Evolutionary conservation across 2,329 filamentous ascomycete species (phyloP).

Genomic region (Microsporum ferrugineum): DNA sequence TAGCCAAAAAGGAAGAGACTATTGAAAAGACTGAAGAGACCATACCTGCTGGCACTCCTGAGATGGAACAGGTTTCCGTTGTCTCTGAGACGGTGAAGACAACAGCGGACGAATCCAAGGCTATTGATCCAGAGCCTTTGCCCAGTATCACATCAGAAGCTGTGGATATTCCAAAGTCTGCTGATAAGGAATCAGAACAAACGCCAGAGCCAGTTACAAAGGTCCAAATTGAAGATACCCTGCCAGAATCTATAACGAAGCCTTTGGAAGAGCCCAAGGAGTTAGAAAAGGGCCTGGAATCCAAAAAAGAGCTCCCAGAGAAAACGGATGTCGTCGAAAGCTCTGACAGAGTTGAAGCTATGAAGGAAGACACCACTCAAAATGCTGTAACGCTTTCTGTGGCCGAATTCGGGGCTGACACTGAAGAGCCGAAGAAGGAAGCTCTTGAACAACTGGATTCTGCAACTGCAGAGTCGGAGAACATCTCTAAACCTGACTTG

Average conservation of each 20-base stretch:
- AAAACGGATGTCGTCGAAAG: not conserved
- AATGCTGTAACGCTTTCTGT: not conserved
- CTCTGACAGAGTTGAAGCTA: not conserved
- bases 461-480: not conserved
- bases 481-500: not conserved
- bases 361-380: not conserved
- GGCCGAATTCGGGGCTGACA: not conserved
- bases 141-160: not conserved
- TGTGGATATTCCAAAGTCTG: not conserved
- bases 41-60: not conserved
- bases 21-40: not conserved
- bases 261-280: not conserved
- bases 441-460: not conserved
- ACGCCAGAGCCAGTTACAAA: not conserved
- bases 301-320: not conserved
- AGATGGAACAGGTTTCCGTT: not conserved
- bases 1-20: not conserved
- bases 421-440: not conserved
- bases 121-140: slow-evolving; percentile 3
- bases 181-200: slow-evolving; percentile 2
- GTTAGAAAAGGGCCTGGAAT: not conserved
- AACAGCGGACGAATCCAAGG: not conserved
- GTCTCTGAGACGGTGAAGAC: not conserved
- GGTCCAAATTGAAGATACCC: slow-evolving; percentile 15
- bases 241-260: slow-evolving; percentile 22